Conservation (phyloP, 176 grass and related monocot genomes). For the Oryza nivara region DNA sequence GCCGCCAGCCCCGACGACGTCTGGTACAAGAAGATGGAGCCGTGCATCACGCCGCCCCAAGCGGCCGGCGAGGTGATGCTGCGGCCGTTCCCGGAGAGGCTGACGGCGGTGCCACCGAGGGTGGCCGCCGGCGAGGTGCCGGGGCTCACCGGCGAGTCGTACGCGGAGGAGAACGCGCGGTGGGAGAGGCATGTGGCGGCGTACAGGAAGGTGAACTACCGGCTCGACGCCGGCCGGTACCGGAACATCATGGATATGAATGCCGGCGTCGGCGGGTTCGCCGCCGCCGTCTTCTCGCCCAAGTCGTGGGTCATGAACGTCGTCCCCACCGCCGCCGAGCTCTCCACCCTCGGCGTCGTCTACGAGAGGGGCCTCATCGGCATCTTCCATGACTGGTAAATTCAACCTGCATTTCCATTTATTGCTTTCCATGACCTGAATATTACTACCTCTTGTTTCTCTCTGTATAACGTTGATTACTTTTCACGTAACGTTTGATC, state of each 20-base stretch:
- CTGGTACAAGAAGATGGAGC: conserved; percentile 92
- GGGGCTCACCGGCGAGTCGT: conserved; percentile 54
- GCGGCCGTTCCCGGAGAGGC: conserved; percentile 65
- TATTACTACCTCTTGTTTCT: too few relatives aligned
- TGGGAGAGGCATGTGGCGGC: conserved; percentile 75
- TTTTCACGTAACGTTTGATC: too few relatives aligned
- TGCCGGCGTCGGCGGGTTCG: conserved; percentile 88
- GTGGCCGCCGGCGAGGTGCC: conserved; percentile 46
- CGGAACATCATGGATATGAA: conserved; percentile 97
- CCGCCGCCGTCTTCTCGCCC: conserved; percentile 67
- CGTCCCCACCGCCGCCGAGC: conserved; percentile 67
- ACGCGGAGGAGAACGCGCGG: conserved; percentile 58
- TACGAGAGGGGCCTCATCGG: conserved; percentile 87
- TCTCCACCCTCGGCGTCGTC: conserved; percentile 67
- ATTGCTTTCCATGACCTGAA: neutral
- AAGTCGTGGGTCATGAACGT: conserved; percentile 96
- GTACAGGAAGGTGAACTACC: conserved; percentile 74
- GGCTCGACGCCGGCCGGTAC: conserved; percentile 59
- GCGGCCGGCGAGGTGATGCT: neutral
- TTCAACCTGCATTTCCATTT: neutral
- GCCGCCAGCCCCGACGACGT: conserved; percentile 62
- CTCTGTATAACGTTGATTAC: too few relatives aligned
- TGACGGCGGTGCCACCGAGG: conserved; percentile 62
- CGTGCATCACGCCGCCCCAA: conserved; percentile 48
- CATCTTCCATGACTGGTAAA: conserved; percentile 89